Evolutionary conservation across 2,329 filamentous ascomycete genomes (phyloP), one percentile per base, ranked within the genome.

Genomic region (Fusarium vanettenii): DNA sequence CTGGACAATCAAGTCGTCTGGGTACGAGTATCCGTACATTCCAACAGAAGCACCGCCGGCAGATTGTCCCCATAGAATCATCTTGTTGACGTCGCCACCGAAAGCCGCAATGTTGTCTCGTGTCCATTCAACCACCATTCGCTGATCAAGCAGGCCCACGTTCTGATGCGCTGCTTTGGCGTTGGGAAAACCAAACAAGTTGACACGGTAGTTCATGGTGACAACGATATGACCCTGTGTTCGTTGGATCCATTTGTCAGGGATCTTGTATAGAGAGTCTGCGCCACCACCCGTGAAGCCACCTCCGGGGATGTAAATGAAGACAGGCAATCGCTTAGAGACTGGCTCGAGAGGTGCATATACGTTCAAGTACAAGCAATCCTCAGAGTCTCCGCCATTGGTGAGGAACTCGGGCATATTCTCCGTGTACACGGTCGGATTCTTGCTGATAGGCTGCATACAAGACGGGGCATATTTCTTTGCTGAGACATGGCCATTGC

Each of bases 251-350:
- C 63, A 80, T 48, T 65, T 75, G 62, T 43, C 76, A n/a, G 57
- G 77, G 50, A 61, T 74, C 50, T 92, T 92, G 80, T 92, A 92
- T 27, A 88, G 84, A 22, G 84, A 78, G 63, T 89, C 85, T 72
- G 76, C 35, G 78, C 84, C 67, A 9, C 84, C 84, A 4, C 87
- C 87, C 74, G 68, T 70, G 29, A 69, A 86, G 18, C 84, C 85
- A 29, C 86, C 86, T 45, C 85, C 77, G 11, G 76, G 76, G 33
- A 79, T 73, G 59, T 64, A 79, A 41, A 80, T 71, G 20, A 75
- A 61, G 16, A 79, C 74, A 2, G 78, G 76, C 25, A 79, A 72
- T 11, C 68, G 61, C 72, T 41, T 68, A 57, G 22, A 65, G 20
- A 18, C 73, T 27, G 62, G 76, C 31, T 45, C 74, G 74, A 64